These are phyloP conservation scores for Coemansia sp. DNA, from an alignment of 192 early-diverging fungal species.

Conservation along the genomic window DNA sequence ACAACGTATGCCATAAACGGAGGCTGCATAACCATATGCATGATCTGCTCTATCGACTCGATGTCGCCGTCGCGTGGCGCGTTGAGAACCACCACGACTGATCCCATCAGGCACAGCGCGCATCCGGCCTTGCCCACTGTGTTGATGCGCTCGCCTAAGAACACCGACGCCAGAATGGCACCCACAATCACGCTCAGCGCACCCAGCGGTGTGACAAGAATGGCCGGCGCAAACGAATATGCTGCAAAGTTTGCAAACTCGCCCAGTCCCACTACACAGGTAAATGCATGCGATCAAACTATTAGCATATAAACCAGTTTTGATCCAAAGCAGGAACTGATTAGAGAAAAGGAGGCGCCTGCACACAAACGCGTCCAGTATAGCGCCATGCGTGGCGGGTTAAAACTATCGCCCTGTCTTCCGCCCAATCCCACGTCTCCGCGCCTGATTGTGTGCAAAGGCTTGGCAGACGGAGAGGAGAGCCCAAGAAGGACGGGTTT, in stretches of 20 bases:
- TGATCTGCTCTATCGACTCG: slow-evolving; percentile 79
- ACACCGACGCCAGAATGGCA: slow-evolving; percentile 81
- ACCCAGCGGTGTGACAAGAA: slow-evolving; percentile 92
- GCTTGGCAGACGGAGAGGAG: slow-evolving; percentile 2
- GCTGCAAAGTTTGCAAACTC: slow-evolving; percentile 95
- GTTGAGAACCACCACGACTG: slow-evolving; percentile 84
- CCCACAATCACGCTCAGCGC: slow-evolving; percentile 87
- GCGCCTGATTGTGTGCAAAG: slow-evolving; percentile 3
- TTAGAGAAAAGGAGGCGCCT: not conserved
- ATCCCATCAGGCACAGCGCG: slow-evolving; percentile 84
- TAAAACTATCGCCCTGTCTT: not conserved
- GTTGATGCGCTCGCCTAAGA: slow-evolving; percentile 85
- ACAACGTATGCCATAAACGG: slow-evolving; percentile 81
- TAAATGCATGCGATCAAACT: not conserved
- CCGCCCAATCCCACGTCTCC: not conserved
- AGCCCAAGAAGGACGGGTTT: not conserved
- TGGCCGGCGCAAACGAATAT: slow-evolving; percentile 94
- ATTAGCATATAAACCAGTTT: not conserved
- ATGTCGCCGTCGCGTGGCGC: slow-evolving; percentile 81
- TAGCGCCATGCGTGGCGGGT: slow-evolving; percentile 7
- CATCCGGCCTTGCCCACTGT: slow-evolving; percentile 85
- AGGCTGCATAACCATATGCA: slow-evolving; percentile 75
- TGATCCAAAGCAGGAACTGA: not conserved
- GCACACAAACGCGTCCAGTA: not conserved
- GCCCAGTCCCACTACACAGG: slow-evolving; percentile 78